Evolutionary conservation across 257 asterid species (phyloP).

Genomic region (Eustoma russellianum): DNA sequence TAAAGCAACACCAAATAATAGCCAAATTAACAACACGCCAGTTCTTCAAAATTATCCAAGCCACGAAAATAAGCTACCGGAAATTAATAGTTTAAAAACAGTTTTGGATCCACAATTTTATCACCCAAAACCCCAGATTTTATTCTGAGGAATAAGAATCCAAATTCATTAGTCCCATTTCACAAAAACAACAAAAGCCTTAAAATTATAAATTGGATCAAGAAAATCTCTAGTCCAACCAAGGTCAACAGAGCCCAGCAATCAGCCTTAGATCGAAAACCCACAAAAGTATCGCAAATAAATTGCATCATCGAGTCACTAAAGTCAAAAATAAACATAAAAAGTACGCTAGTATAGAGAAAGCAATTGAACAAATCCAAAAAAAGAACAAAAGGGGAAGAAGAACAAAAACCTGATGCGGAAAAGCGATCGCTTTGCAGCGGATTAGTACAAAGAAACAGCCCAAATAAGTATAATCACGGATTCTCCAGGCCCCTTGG

Average conservation of each 20-base stretch:
- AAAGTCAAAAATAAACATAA: neutral
- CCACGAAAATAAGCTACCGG: neutral
- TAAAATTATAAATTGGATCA: no score
- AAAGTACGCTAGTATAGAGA: neutral
- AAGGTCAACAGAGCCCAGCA: neutral
- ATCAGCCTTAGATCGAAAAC: slow-evolving; percentile 15
- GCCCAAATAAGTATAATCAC: no score
- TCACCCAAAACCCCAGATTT: slow-evolving; percentile 10
- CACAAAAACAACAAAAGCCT: neutral
- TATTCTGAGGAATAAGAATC: neutral
- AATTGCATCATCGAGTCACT: neutral
- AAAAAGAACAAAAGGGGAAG: neutral
- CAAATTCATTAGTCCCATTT: neutral
- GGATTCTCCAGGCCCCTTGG: neutral
- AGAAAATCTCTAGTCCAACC: neutral
- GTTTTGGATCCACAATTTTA: slow-evolving; percentile 8
- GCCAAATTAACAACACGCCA: neutral
- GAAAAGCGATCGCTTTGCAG: neutral
- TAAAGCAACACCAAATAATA: neutral
- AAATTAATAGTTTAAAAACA: neutral
- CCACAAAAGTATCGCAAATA: slow-evolving; percentile 8
- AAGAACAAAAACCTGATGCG: neutral
- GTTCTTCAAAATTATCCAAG: neutral
- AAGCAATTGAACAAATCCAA: no score
- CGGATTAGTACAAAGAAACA: no score